phyloP scores from a whole-genome alignment of 768 basidiomycete genomes.

The Tricholoma terreum region DNA sequence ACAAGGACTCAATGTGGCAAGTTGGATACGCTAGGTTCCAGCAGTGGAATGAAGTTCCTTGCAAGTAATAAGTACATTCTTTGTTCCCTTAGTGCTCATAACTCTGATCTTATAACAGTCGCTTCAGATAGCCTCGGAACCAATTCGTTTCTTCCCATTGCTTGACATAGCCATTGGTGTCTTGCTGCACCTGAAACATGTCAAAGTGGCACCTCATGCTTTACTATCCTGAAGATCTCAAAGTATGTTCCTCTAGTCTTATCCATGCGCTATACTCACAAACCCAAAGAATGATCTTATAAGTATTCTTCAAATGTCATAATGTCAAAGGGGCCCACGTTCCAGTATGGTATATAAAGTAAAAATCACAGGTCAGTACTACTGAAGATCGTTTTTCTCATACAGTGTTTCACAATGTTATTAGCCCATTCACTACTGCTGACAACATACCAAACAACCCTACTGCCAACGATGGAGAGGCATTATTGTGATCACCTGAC shows the following conservation, averaged over 20 bases:
- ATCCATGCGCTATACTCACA: background rate
- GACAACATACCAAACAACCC: slow-evolving; percentile 47
- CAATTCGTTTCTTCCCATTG: slow-evolving; percentile 44
- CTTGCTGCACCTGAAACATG: slow-evolving; percentile 59
- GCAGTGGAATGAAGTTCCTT: too few relatives aligned
- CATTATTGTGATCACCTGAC: slow-evolving; percentile 80
- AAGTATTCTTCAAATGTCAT: slow-evolving; percentile 60
- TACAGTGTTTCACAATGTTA: slow-evolving; percentile 61
- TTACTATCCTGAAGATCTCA: slow-evolving; percentile 44
- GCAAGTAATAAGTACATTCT: too few relatives aligned
- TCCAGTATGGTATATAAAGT: slow-evolving; percentile 41
- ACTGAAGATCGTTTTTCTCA: slow-evolving; percentile 25
- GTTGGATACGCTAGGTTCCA: too few relatives aligned
- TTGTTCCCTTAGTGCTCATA: too few relatives aligned
- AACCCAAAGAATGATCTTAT: slow-evolving; percentile 51
- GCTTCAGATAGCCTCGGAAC: slow-evolving; percentile 46
- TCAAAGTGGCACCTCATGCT: slow-evolving; percentile 40
- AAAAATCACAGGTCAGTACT: background rate
- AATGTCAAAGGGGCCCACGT: slow-evolving; percentile 63
- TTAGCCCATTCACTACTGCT: slow-evolving; percentile 45
- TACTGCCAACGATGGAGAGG: slow-evolving; percentile 76
- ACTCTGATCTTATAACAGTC: slow-evolving; percentile 47
- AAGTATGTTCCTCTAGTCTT: slow-evolving; percentile 30
- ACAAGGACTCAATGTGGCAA: too few relatives aligned
- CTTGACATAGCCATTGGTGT: slow-evolving; percentile 73